Evolutionary conservation across 352 stramenopile species (phyloP), one percentile per base, ranked within the genome.

Genomic region (Phytophthora nicotianae): DNA sequence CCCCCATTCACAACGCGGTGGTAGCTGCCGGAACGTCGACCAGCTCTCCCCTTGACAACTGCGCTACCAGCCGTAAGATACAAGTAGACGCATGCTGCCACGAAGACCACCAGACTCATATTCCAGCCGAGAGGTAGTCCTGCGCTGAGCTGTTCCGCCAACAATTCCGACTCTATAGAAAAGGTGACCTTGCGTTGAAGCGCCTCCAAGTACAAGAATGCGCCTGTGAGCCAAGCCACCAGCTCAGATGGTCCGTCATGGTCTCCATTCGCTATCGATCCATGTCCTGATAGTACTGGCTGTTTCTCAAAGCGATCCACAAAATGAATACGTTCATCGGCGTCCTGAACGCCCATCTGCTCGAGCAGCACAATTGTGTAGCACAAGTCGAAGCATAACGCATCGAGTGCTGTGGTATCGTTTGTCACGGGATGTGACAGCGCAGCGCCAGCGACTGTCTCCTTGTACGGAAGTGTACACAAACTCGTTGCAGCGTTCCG

Each of bases 91-190:
- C 74, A 63, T 10, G 79, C 84, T 16, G 50, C 77, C 11, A 79
- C 58, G 16, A 90, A 75, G 17, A 93, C 51, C 46, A 88, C n/a
- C 27, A 87, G 43, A 53, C 82, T 91, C 55, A 93, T 63, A 32
- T 87, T 79, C 62, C 79, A 79, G 10, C 84, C 84, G 19, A 93
- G 73, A 20, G 84, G 84, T 21, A 93, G 43, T 9, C 84, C 84
- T 33, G 85, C 84, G 45, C 77, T 78, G 26, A 93, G 73, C 45
- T 86, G 84, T 29, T 85, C 79, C 0, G 79, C 81, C 35, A 93
- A 67, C 14, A 86, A 38, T 23, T 89, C 81, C 0, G 81, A 82
- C 59, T 88, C 79, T n/a, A 89, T 70, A 10, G 62, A 81, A 37
- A 79, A 88, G 16, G 62, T 78, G 26, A 79, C 63, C 27, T 76